These are phyloP conservation scores for Epichloe scottii DNA, from an alignment of 2,329 filamentous ascomycete genomes.

Conservation along the genomic window DNA sequence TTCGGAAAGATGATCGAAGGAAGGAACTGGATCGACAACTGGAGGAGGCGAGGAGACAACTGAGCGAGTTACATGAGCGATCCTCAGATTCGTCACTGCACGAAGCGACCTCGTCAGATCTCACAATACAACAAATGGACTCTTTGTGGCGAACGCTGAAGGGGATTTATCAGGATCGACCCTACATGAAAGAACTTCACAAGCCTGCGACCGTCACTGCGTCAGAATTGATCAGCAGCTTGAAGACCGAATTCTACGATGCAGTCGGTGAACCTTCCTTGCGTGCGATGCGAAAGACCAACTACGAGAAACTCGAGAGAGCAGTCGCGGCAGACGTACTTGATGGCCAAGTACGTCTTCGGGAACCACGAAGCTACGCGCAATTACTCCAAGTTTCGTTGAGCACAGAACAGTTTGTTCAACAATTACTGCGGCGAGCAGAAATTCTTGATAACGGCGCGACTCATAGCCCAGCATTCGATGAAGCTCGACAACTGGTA, in stretches of 20 bases:
- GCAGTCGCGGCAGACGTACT: constrained; percentile 17
- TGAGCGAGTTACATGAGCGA: constrained; percentile 27
- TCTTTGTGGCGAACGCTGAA: constrained; percentile 20
- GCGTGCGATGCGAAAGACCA: constrained; percentile 10
- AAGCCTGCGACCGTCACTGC: constrained; percentile 16
- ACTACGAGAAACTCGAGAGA: constrained; percentile 20
- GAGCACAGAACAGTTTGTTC: constrained; percentile 16
- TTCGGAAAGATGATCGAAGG: constrained; percentile 43
- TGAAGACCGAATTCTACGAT: constrained; percentile 19
- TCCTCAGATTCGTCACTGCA: constrained; percentile 9
- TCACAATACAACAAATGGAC: constrained; percentile 19
- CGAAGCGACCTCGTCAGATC: constrained; percentile 6
- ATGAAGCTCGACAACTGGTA: constrained; percentile 16
- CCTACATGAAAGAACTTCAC: constrained; percentile 24
- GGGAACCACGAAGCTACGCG: constrained; percentile 12
- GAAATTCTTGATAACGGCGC: constrained; percentile 11
- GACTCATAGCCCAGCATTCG: constrained; percentile 15
- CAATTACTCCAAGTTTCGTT: constrained; percentile 18
- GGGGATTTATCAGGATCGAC: constrained; percentile 17
- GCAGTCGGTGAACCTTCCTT: constrained; percentile 13
- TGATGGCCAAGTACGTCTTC: constrained; percentile 9
- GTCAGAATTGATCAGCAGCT: constrained; percentile 15
- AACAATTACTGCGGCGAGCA: constrained; percentile 18
- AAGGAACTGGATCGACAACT: constrained; percentile 50
- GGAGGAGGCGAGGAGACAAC: constrained; percentile 36